Evolutionary conservation across 306 rosid species (phyloP).

Genomic region (Corylus avellana): DNA sequence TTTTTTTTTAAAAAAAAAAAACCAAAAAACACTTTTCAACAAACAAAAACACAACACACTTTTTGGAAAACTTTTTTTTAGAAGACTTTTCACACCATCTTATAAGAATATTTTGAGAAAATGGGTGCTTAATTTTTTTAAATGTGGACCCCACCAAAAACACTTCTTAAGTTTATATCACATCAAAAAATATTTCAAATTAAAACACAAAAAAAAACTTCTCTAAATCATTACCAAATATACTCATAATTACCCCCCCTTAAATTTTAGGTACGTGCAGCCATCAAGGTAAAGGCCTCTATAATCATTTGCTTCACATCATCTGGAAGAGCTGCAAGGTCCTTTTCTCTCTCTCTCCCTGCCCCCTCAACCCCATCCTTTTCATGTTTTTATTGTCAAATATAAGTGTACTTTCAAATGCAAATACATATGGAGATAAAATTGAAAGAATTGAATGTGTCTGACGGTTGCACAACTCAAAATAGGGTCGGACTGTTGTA

Average conservation of each 20-base stretch:
- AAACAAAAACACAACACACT: too few species aligned
- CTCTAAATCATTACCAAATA: too few species aligned
- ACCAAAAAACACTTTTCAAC: too few species aligned
- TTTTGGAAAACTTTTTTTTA: too few species aligned
- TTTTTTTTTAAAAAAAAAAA: too few species aligned
- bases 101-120: too few species aligned
- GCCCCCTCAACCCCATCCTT: not conserved
- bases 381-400: not conserved
- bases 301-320: constrained; percentile 94
- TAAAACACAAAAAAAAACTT: too few species aligned
- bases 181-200: too few species aligned
- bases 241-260: not conserved
- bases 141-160: too few species aligned
- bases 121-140: too few species aligned
- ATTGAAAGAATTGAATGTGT: not conserved
- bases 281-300: constrained; percentile 98
- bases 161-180: too few species aligned
- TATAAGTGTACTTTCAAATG: not conserved
- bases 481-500: not conserved
- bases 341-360: not conserved
- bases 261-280: constrained; percentile 82
- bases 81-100: too few species aligned
- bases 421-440: not conserved
- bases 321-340: constrained; percentile 99
- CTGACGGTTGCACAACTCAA: not conserved